phyloP scores from a whole-genome alignment of 441 rosid species.

The Populus hybrid region DNA sequence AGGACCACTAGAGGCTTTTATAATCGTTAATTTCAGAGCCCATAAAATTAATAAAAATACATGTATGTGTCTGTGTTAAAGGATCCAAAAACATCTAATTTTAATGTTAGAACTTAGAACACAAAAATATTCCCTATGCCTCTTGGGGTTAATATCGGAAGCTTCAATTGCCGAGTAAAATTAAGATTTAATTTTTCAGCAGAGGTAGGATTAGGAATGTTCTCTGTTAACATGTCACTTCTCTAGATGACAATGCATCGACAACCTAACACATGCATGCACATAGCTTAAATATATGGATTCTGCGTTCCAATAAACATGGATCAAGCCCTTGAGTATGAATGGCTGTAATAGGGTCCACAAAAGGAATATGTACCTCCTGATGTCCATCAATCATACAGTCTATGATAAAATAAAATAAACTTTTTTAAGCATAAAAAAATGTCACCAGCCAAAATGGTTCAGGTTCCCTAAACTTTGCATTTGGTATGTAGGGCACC shows the following conservation, averaged over 20 bases:
- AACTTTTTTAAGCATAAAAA: background rate
- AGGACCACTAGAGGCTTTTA: too few relatives aligned
- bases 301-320: background rate
- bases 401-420: background rate
- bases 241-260: background rate
- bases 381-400: background rate
- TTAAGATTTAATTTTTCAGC: background rate
- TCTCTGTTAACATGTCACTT: background rate
- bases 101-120: too few relatives aligned
- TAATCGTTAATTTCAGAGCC: too few relatives aligned
- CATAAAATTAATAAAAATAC: too few relatives aligned
- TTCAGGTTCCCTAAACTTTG: background rate
- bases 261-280: background rate
- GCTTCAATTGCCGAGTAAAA: background rate
- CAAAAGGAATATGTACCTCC: background rate
- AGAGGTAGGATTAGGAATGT: background rate
- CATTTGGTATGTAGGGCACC: background rate
- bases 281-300: background rate
- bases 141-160: background rate
- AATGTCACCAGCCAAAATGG: slow-evolving; percentile 3
- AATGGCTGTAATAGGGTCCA: slow-evolving; percentile 8
- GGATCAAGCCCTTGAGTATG: background rate
- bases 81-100: too few relatives aligned
- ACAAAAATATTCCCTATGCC: background rate
- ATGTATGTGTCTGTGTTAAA: too few relatives aligned